Conservation (phyloP, 352 stramenopile species). For the Paralagenidium karlingii region DNA sequence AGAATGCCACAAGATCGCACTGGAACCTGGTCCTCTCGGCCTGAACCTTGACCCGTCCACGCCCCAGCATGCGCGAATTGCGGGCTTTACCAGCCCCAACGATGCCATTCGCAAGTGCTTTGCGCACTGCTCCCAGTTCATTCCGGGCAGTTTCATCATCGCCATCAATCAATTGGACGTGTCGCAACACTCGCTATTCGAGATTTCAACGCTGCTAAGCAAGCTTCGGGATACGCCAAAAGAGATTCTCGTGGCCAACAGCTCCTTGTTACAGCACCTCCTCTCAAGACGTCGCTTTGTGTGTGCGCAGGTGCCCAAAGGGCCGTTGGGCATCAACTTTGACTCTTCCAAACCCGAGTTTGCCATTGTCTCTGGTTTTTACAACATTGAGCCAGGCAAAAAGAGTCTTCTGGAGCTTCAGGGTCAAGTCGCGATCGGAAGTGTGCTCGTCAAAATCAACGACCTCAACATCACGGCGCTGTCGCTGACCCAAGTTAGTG, state of each 20-base stretch:
- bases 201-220: conserved; percentile 21
- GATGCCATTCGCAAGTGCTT: conserved; percentile 26
- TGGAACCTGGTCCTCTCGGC: conserved; percentile 28
- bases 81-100: conserved; percentile 21
- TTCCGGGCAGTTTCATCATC: conserved; percentile 39
- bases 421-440: conserved; percentile 17
- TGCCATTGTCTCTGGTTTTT: conserved; percentile 26
- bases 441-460: conserved; percentile 31
- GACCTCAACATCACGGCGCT: conserved; percentile 39
- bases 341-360: conserved; percentile 12
- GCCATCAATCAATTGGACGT: conserved; percentile 53
- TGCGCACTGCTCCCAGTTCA: conserved; percentile 14
- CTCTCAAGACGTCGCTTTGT: conserved; percentile 2
- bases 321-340: conserved; percentile 35
- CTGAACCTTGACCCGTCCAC: conserved; percentile 28
- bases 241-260: conserved; percentile 30
- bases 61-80: conserved; percentile 17
- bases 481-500: conserved; percentile 15
- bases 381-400: conserved; percentile 12
- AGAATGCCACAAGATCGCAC: conserved; percentile 24
- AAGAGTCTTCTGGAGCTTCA: conserved; percentile 18
- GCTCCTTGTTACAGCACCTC: conserved; percentile 13
- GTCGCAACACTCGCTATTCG: conserved; percentile 21
- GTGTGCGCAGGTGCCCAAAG: conserved; percentile 15
- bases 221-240: conserved; percentile 27